Percentiles rank a stretch among this genome's conserved stretches.
Conservation (phyloP, 1,284 basidiomycete species). For the Lentinula novae-zelandiae region DNA sequence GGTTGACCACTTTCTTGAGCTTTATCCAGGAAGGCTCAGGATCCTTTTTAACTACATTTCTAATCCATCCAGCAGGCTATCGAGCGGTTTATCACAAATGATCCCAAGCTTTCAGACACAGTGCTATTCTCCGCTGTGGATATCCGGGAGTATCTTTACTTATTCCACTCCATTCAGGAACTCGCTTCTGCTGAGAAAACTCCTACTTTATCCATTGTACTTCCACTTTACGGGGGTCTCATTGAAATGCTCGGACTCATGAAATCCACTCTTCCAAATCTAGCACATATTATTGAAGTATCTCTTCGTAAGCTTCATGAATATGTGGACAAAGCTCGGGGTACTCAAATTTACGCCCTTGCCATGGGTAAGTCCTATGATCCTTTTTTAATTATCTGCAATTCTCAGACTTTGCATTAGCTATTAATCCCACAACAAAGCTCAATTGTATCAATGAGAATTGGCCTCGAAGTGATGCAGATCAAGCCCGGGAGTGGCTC, state of each 20-base stretch:
- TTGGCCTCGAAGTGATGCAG: neutral
- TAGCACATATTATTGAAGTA: slow-evolving; percentile 19
- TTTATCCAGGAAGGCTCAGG: slow-evolving; percentile 22
- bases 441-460: neutral
- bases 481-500: neutral
- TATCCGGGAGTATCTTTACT: slow-evolving; percentile 11
- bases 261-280: slow-evolving; percentile 9
- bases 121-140: slow-evolving; percentile 1
- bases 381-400: neutral
- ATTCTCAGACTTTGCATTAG: neutral
- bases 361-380: slow-evolving; percentile 29
- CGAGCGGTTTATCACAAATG: neutral
- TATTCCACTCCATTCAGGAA: too few species aligned
- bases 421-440: neutral
- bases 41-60: neutral
- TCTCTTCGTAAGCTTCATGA: slow-evolving; percentile 26
- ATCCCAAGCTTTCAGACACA: neutral
- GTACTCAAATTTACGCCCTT: slow-evolving; percentile 27
- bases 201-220: slow-evolving; percentile 8
- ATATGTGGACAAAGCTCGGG: slow-evolving; percentile 24
- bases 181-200: too few species aligned
- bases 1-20: slow-evolving; percentile 26
- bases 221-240: slow-evolving; percentile 21
- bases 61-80: slow-evolving; percentile 4
- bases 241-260: slow-evolving; percentile 11